A percentile compares a stretch with the other conserved stretches of the same genome.
phyloP scores from a whole-genome alignment of 164 flowering plant genomes.

The Kingdonia uniflora region DNA sequence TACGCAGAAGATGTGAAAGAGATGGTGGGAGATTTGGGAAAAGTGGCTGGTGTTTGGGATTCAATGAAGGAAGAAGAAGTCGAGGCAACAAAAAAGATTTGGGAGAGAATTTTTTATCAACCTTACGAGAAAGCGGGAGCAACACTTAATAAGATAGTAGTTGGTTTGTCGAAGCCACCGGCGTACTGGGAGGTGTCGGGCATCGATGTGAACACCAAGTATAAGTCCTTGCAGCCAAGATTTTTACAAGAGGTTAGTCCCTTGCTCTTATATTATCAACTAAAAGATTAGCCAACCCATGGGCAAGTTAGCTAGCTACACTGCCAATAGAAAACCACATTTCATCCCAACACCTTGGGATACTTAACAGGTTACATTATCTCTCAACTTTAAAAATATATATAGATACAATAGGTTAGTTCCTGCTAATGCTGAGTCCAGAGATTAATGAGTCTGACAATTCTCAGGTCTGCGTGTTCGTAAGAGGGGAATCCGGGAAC shows the following conservation, averaged over 20 bases:
- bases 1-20: slow-evolving; percentile 58
- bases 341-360: too few species aligned
- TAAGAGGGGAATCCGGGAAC: slow-evolving; percentile 23
- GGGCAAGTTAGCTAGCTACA: too few species aligned
- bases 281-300: too few species aligned
- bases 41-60: slow-evolving; percentile 38
- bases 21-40: slow-evolving; percentile 37
- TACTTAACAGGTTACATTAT: too few species aligned
- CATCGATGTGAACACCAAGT: slow-evolving; percentile 54
- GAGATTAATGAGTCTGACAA: neutral
- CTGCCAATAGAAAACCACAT: too few species aligned
- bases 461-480: slow-evolving; percentile 52
- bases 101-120: slow-evolving; percentile 66
- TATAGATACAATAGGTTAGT: too few species aligned
- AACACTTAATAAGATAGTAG: slow-evolving; percentile 16
- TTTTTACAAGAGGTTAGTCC: slow-evolving; percentile 71
- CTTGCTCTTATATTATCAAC: neutral
- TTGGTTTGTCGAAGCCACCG: slow-evolving; percentile 15
- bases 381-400: too few species aligned
- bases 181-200: slow-evolving; percentile 56
- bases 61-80: slow-evolving; percentile 32
- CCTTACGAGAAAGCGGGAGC: slow-evolving; percentile 90
- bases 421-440: too few species aligned
- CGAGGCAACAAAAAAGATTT: slow-evolving; percentile 41
- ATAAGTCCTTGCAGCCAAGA: slow-evolving; percentile 66